Evolutionary conservation across 1,284 basidiomycete species (phyloP), one percentile per base, ranked within the genome.

Genomic region (Coniophora puteana): DNA sequence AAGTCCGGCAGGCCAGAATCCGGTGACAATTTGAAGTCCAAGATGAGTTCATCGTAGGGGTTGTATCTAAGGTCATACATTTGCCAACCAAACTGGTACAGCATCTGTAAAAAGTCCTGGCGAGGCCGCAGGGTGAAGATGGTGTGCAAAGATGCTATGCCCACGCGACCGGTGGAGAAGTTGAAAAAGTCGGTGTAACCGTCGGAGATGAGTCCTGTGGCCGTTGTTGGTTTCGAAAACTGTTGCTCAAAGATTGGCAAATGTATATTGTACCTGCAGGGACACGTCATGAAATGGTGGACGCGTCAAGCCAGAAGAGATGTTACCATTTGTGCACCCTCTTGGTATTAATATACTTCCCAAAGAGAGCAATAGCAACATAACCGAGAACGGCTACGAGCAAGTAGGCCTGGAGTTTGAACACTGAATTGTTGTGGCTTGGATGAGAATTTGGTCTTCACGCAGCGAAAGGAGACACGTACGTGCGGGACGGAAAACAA

Each of bases 121-220:
- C 87, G 80, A 41, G 92, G 91, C 35, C 78, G 69, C 44, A 93
- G 75, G 36, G 77, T 72, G 62, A 93, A 75, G 47, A 87, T 74
- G 26, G 84, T 81, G 70, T 94, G 91, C 43, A 93, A 71, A 25
- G 80, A 84, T 28, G 78, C 66, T 41, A 92, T 62, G 49, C 79
- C 82, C 45, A 86, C 81, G 44, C 92, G 74, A 44, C 92, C 92
- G 1, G 90, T 91, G 23, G 89, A 90, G 65, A 86, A 95, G 52
- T 74, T 72, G 66, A 91, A 89, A 59, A 82, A 88, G 66, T 89
- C 83, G 5, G 80, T 74, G 50, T 83, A 72, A 13, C 89, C 89
- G 54, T 92, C 89, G 34, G 66, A 51, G 30, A 72, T 69, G 41
- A 79, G 60, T n/a, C 73, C 62, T n/a, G 67, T 68, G 21, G 66